Base-by-base conservation (phyloP, 768 basidiomycete species). In the Mrakia gelida region DNA sequence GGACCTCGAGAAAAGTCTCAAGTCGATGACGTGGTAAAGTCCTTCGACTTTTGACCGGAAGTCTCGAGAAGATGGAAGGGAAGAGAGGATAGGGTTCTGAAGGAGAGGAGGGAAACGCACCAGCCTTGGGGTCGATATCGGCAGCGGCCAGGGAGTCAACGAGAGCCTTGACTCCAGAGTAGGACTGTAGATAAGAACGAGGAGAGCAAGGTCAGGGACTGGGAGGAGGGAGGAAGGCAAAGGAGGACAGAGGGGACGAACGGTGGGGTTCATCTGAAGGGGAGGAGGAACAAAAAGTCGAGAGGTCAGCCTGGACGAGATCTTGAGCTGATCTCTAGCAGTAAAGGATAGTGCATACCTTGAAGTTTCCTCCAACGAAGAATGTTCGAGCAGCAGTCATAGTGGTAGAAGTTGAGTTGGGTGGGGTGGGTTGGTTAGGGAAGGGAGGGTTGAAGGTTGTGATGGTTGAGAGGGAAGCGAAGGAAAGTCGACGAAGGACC, bases 351-450 rank as follows among this genome's bases (percentile, higher is more conserved):
- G 97, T 91, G 98, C 91, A 96, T 91, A 98, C 91, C 88, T 98
- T 99, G 90, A 96, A 98, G 89, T 98, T 98, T 43, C 95, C 86
- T 84, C 96, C 96, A 82, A 93, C 94, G 83, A 97, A 95, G 87
- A 95, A 96, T 75, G 82, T 81, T 56, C 82, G 80, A 75, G 77
- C 43, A 41, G 81, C 79, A 38, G 80, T 77, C 80, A 81, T 81
- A 72, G 16, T 45, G 71, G 49, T 13, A 67, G 71, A 65, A 18
- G 61, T 11, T 52, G 52, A 34, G 65, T 45, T 45, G 45, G 30
- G 32, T 5, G 28, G 38, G 67, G 21, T 75, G 74, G 75, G 38
- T 34, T 10, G 54, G 73, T 59, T 43, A 70, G 62, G 32, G 56
- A 41, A 59, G 11, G 45, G 45, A 10, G 11, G 45, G 45, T 45